These are phyloP conservation scores for Wickerhamiella cacticola DNA, from an alignment of 805 yeast genomes.

Conservation along the genomic window DNA sequence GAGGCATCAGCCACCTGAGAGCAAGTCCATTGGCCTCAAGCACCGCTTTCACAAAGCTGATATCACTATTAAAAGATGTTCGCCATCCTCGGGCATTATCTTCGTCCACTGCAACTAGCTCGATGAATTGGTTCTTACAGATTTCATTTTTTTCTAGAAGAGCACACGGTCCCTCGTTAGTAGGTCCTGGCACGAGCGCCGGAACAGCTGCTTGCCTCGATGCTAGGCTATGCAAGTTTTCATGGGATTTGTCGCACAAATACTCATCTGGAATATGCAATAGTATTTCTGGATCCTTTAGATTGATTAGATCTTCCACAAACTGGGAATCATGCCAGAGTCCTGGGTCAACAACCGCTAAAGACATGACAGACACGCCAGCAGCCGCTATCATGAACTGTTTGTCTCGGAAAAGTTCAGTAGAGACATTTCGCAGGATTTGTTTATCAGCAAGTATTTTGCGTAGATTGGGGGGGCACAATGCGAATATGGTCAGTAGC, in stretches of 20 bases:
- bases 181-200: neutral
- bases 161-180: neutral
- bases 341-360: neutral
- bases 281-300: neutral
- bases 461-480: neutral
- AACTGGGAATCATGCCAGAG: neutral
- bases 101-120: neutral
- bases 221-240: too few relatives aligned
- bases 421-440: neutral
- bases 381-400: neutral
- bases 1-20: neutral
- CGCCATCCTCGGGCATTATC: neutral
- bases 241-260: neutral
- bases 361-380: neutral
- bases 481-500: neutral
- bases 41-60: neutral
- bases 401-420: neutral
- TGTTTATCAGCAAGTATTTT: neutral
- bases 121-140: neutral
- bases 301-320: neutral
- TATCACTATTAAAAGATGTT: neutral
- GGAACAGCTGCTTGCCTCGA: too few relatives aligned
- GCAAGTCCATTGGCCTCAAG: neutral
- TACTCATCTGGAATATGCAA: too few relatives aligned
- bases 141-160: neutral